These are phyloP conservation scores for Juglanconis sp. DNA, from an alignment of 2,329 filamentous ascomycete genomes.

Conservation along the genomic window DNA sequence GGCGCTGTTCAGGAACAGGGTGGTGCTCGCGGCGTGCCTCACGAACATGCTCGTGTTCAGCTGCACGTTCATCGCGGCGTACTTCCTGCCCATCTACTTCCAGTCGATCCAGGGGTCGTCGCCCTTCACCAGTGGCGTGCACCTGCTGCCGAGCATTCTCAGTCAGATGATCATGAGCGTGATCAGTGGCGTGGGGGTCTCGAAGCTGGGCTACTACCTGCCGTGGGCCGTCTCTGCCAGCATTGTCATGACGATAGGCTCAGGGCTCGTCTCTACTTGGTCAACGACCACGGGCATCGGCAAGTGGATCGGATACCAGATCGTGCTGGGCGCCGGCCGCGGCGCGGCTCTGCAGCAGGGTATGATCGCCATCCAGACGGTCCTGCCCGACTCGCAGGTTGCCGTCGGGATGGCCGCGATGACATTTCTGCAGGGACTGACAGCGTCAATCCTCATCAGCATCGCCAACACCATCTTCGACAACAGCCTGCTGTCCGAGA, in stretches of 20 bases:
- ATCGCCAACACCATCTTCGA: slow-evolving; percentile 26
- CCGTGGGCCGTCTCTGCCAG: slow-evolving; percentile 17
- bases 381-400: slow-evolving; percentile 22
- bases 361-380: slow-evolving; percentile 24
- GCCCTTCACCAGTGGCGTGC: slow-evolving; percentile 4
- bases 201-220: slow-evolving; percentile 18
- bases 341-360: slow-evolving; percentile 20
- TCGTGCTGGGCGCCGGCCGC: slow-evolving; percentile 18
- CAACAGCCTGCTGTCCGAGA: slow-evolving; percentile 22
- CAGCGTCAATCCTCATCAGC: slow-evolving; percentile 23
- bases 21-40: slow-evolving; percentile 15
- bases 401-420: slow-evolving; percentile 25
- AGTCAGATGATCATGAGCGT: slow-evolving; percentile 1
- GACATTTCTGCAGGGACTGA: slow-evolving; percentile 25
- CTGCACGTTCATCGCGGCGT: slow-evolving; percentile 25
- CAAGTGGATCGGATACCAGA: slow-evolving; percentile 20
- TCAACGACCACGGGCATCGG: slow-evolving; percentile 10
- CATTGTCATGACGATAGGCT: slow-evolving; percentile 11
- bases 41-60: slow-evolving; percentile 18
- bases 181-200: slow-evolving; percentile 1
- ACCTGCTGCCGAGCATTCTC: slow-evolving; percentile 7
- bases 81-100: slow-evolving; percentile 21
- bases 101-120: slow-evolving; percentile 8
- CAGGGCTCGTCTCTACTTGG: slow-evolving; percentile 19
- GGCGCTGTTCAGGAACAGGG: slow-evolving; percentile 20